Evolutionary conservation across 2,329 filamentous ascomycete genomes (phyloP), one percentile per base, ranked within the genome.

Genomic region (Ilyonectria mors-panacis): DNA sequence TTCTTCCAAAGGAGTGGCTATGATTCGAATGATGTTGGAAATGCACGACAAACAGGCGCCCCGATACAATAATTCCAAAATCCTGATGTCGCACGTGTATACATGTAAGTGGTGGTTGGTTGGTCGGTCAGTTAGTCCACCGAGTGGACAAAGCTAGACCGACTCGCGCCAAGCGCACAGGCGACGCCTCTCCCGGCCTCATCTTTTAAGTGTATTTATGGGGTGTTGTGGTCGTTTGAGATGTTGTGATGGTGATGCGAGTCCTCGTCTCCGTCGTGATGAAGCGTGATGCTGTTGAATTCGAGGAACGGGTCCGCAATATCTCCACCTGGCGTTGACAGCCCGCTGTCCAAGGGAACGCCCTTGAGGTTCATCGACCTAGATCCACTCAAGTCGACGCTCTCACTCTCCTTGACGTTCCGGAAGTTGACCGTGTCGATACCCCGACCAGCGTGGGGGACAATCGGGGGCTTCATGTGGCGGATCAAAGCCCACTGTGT

Each of bases 401-500:
- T 97, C 76, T 95, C 93, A 76, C 94, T 97, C 82, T 99, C 96
- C 83, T 98, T 99, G 65, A 99, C 95, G 76, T 97, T 97, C 71
- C 96, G 90, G 87, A 99, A 99, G 82, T 99, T 99, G 77, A 97
- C 86, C 0, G 96, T 98, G 80, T 99, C 96, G 73, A 96, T 91
- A 53, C 93, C 96, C 63, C 93, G 92, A 60, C 94, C 94, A 79
- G 95, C 92, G 76, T 97, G 92, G 10, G 96, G 96, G 48, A 98
- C 92, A 83, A 99, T 99, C 1, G 96, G 96, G 35, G 96, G 96
- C 81, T 98, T 98, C 92, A 95, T 96, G 81, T 99, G 96, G 60
- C 96, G 93, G 73, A 99, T 94, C 44, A 99, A 87, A 26, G 96
- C 96, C 96, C 96, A 99, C 79, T 97, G 94, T 4, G 95, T 98